Base-by-base conservation (phyloP, 495 filamentous ascomycete genomes). In the Aspergillus biplanus region DNA sequence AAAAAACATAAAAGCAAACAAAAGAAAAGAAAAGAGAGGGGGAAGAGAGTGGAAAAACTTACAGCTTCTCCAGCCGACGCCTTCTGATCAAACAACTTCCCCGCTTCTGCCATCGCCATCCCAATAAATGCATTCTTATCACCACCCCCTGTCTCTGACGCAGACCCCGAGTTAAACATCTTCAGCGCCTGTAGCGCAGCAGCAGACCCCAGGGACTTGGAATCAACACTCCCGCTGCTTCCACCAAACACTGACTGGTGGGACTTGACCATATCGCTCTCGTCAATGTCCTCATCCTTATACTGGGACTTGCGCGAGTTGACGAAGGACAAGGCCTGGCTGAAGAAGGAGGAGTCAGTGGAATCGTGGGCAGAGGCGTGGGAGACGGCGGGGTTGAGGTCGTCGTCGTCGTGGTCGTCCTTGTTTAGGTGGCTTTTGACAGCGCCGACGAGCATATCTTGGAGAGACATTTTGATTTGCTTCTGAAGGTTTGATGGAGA, bases 131-230 rank as follows among this genome's bases (percentile, higher is more conserved):
- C 72, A 69, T 83, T 88, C 79, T 89, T 80, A 44, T 79, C 78
- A 15, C 75, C 75, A 0, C 70, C 75, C 16, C 72, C 74, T 1
- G 53, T 57, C 1, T 35, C 53, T 16, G 52, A 46, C 33, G 1
- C 71, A 67, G 9, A 44, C 1, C 81, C 78, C 7, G 73, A 71
- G 3, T 76, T 80, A 58, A 89, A 90, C 82, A 86, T 84, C 80
- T 90, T 90, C 67, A 90, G 62, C 7, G 88, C 88, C 75, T 90
- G 85, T 81, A 90, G 81, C 0, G 88, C 88, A 5, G 87, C 87
- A 0, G 86, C 88, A 1, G 81, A 77, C 16, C 88, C 88, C 16
- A 90, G 65, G 2, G 77, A 76, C 12, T 69, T 58, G 9, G 74
- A 73, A 55, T 78, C 73, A 33, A 57, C 80, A 76, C 6, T 73